Conservation (phyloP, 768 basidiomycete species). For the Suillus plorans region DNA sequence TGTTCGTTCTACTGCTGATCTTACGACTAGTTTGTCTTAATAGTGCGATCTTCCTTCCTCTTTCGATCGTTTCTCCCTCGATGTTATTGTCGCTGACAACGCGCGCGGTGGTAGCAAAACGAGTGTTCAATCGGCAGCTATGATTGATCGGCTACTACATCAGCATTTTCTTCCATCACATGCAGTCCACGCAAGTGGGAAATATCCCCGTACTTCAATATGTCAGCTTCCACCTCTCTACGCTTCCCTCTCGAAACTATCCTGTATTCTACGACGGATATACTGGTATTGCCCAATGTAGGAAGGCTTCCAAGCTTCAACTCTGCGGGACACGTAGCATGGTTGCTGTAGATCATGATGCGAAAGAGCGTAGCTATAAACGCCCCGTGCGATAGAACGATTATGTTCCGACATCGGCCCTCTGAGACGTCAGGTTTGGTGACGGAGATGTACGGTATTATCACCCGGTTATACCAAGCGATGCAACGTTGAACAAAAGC, state of each 20-base stretch:
- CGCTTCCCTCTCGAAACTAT: constrained; percentile 26
- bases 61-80: too few relatives aligned
- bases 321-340: constrained; percentile 35
- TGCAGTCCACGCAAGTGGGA: constrained; percentile 46
- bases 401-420: constrained; percentile 36
- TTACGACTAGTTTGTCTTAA: neutral
- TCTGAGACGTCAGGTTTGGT: constrained; percentile 26
- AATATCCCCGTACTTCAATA: constrained; percentile 56
- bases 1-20: neutral
- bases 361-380: constrained; percentile 56
- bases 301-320: constrained; percentile 14
- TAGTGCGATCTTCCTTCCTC: neutral
- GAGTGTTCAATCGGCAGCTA: neutral
- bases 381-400: constrained; percentile 69
- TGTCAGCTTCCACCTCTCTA: constrained; percentile 28
- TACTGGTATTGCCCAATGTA: constrained; percentile 25
- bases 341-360: constrained; percentile 42
- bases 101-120: neutral
- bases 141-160: constrained; percentile 28
- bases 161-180: constrained; percentile 50
- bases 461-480: constrained; percentile 59
- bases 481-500: constrained; percentile 49
- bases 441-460: constrained; percentile 34
- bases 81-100: neutral
- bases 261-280: constrained; percentile 17